phyloP scores from a whole-genome alignment of 1,139 yeast genomes.

The Candida glucosophila region DNA sequence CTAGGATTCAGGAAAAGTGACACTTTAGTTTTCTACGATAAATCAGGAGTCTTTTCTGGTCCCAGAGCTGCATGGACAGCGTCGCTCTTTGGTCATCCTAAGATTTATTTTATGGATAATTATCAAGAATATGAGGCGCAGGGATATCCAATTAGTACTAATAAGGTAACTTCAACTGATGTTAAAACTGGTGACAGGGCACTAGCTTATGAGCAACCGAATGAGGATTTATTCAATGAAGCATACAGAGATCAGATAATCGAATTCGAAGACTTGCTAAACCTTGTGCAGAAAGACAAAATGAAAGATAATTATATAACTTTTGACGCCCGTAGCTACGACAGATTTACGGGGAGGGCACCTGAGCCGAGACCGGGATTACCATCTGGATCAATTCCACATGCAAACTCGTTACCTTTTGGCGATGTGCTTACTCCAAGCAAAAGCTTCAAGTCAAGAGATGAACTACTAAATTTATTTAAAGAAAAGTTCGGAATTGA shows the following conservation, averaged over 20 bases:
- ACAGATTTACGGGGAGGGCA: conserved; percentile 65
- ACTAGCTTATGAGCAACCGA: conserved; percentile 17
- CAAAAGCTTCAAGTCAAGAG: conserved; percentile 41
- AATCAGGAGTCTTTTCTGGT: conserved; percentile 73
- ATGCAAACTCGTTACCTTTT: conserved; percentile 71
- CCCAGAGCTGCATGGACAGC: conserved; percentile 93
- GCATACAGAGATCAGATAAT: conserved; percentile 44
- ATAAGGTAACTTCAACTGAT: conserved; percentile 10
- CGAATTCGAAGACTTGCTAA: conserved; percentile 53
- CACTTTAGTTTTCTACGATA: conserved; percentile 74
- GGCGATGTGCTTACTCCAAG: conserved; percentile 42
- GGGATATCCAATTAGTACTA: conserved; percentile 18
- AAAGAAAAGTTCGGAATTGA: conserved; percentile 27
- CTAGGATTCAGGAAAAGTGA: conserved; percentile 44
- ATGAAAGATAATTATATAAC: conserved; percentile 43
- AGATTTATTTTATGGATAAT: conserved; percentile 62
- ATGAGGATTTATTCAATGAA: conserved; percentile 14
- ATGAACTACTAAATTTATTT: conserved; percentile 38
- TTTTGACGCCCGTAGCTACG: conserved; percentile 75
- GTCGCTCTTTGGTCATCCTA: conserved; percentile 63
- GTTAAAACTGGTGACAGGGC: conserved; percentile 4
- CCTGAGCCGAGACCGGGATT: conserved; percentile 89
- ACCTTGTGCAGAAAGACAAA: conserved; percentile 42
- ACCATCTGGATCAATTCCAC: conserved; percentile 83
- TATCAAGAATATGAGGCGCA: conserved; percentile 41